Evolutionary conservation across 2,329 filamentous ascomycete species (phyloP), one percentile per base, ranked within the genome.

Genomic region (Albophoma yamanashiensis): DNA sequence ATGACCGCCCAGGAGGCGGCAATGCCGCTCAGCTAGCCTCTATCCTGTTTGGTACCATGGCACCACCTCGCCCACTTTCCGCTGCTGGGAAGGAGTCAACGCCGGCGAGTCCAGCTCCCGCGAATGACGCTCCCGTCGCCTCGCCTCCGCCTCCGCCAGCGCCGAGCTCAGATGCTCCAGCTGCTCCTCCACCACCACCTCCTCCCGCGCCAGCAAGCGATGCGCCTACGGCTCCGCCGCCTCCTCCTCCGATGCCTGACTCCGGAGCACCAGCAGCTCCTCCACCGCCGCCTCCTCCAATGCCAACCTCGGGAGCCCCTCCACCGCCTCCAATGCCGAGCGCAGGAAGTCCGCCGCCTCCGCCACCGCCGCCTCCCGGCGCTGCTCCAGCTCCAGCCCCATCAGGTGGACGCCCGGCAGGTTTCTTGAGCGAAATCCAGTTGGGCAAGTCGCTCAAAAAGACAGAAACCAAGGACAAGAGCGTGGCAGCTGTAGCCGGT

Each of bases 41-140:
- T 8, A 94, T 97, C 62, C 82, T 99, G 25, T 99, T 99, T 71
- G 93, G 94, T 61, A 96, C 92, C 58, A 97, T 99, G 92, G 93
- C 85, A 12, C 93, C 94, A 45, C 93, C 94, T 17, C 86, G 93
- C 58, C 92, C 93, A 38, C 76, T 97, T 53, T 95, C 91, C 25
- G 89, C 91, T 8, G 86, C 90, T 72, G 91, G 89, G 59, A 86
- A 89, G 65, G 89, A 89, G 67, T 78, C 78, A 11, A 70, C 77
- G 22, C 71, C 76, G 20, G 64, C 68, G 9, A 75, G 73, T 60
- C 73, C 74, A 40, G 70, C 68, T n/a, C 71, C 73, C 9, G 71
- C 71, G 12, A 77, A 68, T 68, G 76, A 74, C 62, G 74, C 73
- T 60, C 75, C 70, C 60, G 76, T 69, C 55, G 76, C 71, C 45